A percentile compares a stretch with the other conserved stretches of the same genome.
These are phyloP conservation scores for Peltaster fructicola DNA, from an alignment of 2,329 filamentous ascomycete genomes.

Conservation along the genomic window DNA sequence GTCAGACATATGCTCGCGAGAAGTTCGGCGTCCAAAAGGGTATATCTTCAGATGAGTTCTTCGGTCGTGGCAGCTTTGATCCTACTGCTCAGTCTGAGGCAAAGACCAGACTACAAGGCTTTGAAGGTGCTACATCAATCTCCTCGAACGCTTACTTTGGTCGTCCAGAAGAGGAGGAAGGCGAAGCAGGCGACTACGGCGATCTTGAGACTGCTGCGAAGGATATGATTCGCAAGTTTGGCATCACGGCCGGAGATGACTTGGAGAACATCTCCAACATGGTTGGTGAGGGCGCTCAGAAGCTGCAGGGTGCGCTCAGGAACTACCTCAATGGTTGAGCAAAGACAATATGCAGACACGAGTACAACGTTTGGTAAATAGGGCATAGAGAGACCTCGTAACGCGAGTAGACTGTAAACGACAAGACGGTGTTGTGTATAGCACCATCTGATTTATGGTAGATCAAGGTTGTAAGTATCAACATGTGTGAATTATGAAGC, in stretches of 20 bases:
- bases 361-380: slow-evolving; percentile 17
- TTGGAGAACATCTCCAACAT: slow-evolving; percentile 74
- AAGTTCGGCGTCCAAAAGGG: slow-evolving; percentile 90
- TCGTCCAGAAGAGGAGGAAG: slow-evolving; percentile 53
- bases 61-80: slow-evolving; percentile 78
- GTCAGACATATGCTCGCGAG: slow-evolving; percentile 62
- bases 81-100: slow-evolving; percentile 66
- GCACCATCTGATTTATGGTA: no score
- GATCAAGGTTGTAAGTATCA: no score
- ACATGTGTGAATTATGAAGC: no score
- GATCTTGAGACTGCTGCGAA: slow-evolving; percentile 87
- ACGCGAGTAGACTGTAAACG: slow-evolving; percentile 30
- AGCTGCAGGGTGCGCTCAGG: slow-evolving; percentile 50
- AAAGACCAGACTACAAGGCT: slow-evolving; percentile 71
- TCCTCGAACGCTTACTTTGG: slow-evolving; percentile 97
- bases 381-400: no score
- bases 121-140: slow-evolving; percentile 81
- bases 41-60: slow-evolving; percentile 97
- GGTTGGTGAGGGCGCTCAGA: slow-evolving; percentile 69
- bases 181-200: slow-evolving; percentile 54
- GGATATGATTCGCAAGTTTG: slow-evolving; percentile 89
- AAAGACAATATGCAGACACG: slow-evolving; percentile 2
- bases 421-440: no score
- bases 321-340: slow-evolving; percentile 20
- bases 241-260: slow-evolving; percentile 88